A percentile compares a stretch with the other conserved stretches of the same genome.
Conservation (phyloP, 192 early-diverging fungal genomes). For the Tieghemiomyces parasiticus region DNA sequence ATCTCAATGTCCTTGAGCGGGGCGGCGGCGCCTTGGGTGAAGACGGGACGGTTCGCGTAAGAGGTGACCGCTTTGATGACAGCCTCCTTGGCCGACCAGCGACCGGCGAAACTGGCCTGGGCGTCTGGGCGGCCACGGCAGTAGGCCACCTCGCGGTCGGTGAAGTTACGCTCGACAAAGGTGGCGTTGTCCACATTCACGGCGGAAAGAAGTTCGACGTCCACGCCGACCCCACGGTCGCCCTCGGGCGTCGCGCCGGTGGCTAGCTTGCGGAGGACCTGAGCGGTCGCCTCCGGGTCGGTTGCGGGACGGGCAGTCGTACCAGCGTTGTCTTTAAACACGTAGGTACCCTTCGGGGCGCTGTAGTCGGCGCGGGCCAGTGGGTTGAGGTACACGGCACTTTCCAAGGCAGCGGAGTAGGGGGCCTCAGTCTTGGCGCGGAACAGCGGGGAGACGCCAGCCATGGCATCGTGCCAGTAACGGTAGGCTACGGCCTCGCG, state of each 20-base stretch:
- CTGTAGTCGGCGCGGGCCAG: conserved; percentile 68
- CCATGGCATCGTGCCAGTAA: conserved; percentile 79
- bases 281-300: conserved; percentile 5
- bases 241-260: not conserved
- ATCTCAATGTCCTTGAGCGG: conserved; percentile 88
- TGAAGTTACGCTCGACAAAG: conserved; percentile 91
- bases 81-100: conserved; percentile 94
- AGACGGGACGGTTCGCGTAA: conserved; percentile 38
- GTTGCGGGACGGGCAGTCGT: not conserved
- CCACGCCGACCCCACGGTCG: conserved; percentile 57
- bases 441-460: conserved; percentile 65
- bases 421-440: conserved; percentile 76
- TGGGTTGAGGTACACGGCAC: conserved; percentile 76
- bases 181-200: conserved; percentile 68
- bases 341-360: conserved; percentile 48
- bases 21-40: conserved; percentile 66
- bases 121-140: conserved; percentile 55
- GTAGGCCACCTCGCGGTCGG: conserved; percentile 58
- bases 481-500: conserved; percentile 74
- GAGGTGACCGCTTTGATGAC: conserved; percentile 86
- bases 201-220: conserved; percentile 74
- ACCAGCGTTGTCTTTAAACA: conserved; percentile 30
- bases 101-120: conserved; percentile 75
- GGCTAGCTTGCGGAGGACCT: not conserved
- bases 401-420: conserved; percentile 68